phyloP scores from a whole-genome alignment of 805 yeast genomes.

The Barnettozyma botsteinii region DNA sequence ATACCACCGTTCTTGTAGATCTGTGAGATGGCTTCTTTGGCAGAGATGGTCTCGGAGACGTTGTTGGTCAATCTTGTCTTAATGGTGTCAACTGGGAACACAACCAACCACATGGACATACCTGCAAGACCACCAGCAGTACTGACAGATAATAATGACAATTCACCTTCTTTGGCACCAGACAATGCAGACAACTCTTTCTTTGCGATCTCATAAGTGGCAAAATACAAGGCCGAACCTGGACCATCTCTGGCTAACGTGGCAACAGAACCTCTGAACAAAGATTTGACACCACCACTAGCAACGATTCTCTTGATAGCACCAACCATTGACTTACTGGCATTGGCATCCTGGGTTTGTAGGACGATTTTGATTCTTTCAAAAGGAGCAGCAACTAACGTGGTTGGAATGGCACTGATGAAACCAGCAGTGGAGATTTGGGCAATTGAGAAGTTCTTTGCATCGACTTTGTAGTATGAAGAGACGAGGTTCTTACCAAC shows the following conservation, averaged over 20 bases:
- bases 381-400: constrained; percentile 95
- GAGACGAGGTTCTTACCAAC: constrained; percentile 76
- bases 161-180: constrained; percentile 40
- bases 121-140: constrained; percentile 96
- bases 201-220: constrained; percentile 84
- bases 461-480: constrained; percentile 29
- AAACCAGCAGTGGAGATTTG: constrained; percentile 91
- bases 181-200: constrained; percentile 42
- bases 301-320: constrained; percentile 63
- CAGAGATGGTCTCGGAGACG: constrained; percentile 39
- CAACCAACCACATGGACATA: constrained; percentile 93
- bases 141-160: constrained; percentile 70
- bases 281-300: constrained; percentile 77
- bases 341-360: constrained; percentile 58
- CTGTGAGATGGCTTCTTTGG: constrained; percentile 57
- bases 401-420: constrained; percentile 90
- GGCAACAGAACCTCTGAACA: constrained; percentile 87
- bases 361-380: constrained; percentile 92
- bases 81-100: constrained; percentile 94
- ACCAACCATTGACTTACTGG: constrained; percentile 37
- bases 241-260: constrained; percentile 97
- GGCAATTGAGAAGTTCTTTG: constrained; percentile 46
- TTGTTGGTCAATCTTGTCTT: constrained; percentile 43
- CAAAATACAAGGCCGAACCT: constrained; percentile 92
- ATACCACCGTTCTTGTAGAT: constrained; percentile 76